phyloP scores from a whole-genome alignment of 1,139 yeast species.

The Pichia sp. region DNA sequence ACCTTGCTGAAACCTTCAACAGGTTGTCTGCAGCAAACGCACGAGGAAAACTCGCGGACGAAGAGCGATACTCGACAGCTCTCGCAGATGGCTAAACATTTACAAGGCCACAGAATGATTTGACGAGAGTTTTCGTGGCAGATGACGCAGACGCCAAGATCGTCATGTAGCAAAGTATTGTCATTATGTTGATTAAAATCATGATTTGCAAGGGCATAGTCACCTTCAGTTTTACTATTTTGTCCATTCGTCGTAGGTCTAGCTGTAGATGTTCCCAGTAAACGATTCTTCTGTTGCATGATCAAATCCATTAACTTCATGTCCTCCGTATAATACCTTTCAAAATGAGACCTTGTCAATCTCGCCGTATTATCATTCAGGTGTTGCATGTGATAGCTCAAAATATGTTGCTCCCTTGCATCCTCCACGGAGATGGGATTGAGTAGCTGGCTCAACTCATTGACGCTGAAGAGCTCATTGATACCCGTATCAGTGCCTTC shows the following conservation, averaged over 20 bases:
- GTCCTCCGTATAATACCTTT: conserved; percentile 18
- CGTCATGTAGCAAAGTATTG: no score
- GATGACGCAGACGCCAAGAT: conserved; percentile 55
- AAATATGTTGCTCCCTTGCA: conserved; percentile 21
- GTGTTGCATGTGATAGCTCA: conserved; percentile 32
- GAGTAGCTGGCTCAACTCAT: conserved; percentile 23
- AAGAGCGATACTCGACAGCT: conserved; percentile 74
- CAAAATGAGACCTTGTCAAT: conserved; percentile 39
- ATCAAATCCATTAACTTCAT: conserved; percentile 27
- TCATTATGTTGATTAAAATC: no score
- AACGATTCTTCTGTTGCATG: conserved; percentile 17
- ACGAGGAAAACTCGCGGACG: conserved; percentile 63
- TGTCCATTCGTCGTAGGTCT: no score
- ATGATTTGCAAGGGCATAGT: no score
- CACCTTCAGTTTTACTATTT: no score
- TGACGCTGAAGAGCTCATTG: conserved; percentile 29
- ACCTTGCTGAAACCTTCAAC: conserved; percentile 55
- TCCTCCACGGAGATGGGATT: conserved; percentile 6
- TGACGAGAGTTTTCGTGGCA: conserved; percentile 73
- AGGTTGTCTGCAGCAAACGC: conserved; percentile 77
- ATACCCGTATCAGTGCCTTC: not conserved
- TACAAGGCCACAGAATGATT: conserved; percentile 88
- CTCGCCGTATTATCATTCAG: conserved; percentile 12
- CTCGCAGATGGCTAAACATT: conserved; percentile 84
- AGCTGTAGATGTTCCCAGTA: no score